phyloP scores from a whole-genome alignment of 164 flowering plant species.

The Magnolia sinica region DNA sequence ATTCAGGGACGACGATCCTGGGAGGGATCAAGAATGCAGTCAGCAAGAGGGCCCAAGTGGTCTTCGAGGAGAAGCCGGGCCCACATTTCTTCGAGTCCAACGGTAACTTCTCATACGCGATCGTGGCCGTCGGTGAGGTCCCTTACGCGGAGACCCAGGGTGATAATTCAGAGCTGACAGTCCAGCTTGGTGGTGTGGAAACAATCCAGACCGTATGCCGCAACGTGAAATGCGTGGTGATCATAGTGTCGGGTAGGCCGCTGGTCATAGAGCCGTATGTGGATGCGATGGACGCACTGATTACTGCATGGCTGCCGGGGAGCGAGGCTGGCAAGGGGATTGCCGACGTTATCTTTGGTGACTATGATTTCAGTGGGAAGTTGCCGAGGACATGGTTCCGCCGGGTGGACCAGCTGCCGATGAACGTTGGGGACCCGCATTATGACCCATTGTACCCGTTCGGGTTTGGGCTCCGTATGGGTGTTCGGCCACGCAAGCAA shows the following conservation, averaged over 20 bases:
- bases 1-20: slow-evolving; percentile 38
- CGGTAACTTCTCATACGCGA: slow-evolving; percentile 15
- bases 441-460: slow-evolving; percentile 45
- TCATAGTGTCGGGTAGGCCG: slow-evolving; percentile 39
- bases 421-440: slow-evolving; percentile 41
- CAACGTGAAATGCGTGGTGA: slow-evolving; percentile 30
- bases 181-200: slow-evolving; percentile 24
- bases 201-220: slow-evolving; percentile 26
- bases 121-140: slow-evolving; percentile 33
- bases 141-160: slow-evolving; percentile 37
- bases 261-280: slow-evolving; percentile 39
- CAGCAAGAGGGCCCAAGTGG: slow-evolving; percentile 29
- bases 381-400: slow-evolving; percentile 49
- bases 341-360: slow-evolving; percentile 46
- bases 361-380: slow-evolving; percentile 39
- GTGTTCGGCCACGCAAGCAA: not conserved
- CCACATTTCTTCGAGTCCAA: slow-evolving; percentile 16
- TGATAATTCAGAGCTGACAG: slow-evolving; percentile 24
- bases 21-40: slow-evolving; percentile 29
- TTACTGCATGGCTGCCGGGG: slow-evolving; percentile 55
- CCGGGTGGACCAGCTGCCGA: slow-evolving; percentile 42
- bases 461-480: slow-evolving; percentile 37
- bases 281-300: slow-evolving; percentile 37
- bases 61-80: slow-evolving; percentile 30
- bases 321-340: slow-evolving; percentile 46